Evolutionary conservation across 2,329 filamentous ascomycete species (phyloP).

Genomic region (Botrytis pseudocinerea): DNA sequence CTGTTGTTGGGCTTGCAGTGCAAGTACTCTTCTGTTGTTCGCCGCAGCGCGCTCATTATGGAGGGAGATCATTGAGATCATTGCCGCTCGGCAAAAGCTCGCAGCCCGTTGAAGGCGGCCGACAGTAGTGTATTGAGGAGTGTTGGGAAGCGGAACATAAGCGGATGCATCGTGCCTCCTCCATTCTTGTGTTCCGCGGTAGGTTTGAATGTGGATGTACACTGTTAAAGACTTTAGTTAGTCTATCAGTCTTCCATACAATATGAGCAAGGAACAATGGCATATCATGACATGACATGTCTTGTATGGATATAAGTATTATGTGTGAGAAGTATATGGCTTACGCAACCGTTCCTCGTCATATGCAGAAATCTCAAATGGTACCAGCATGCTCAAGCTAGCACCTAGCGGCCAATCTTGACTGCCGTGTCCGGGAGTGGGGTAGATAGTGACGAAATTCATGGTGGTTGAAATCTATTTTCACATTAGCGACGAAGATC

Average conservation of each 20-base stretch:
- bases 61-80: background rate
- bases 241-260: background rate
- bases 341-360: background rate
- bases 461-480: background rate
- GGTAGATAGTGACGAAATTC: background rate
- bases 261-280: background rate
- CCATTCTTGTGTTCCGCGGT: background rate
- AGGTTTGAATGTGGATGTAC: accelerated
- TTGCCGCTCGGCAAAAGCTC: background rate
- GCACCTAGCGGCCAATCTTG: accelerated
- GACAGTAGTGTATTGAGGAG: background rate
- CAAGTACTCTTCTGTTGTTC: background rate
- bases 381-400: background rate
- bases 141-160: background rate
- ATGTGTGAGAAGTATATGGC: background rate
- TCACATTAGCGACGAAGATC: background rate
- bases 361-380: background rate
- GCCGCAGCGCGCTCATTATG: background rate
- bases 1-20: background rate
- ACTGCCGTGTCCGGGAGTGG: accelerated
- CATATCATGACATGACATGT: background rate
- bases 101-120: accelerated
- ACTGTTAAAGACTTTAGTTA: background rate
- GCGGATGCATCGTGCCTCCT: background rate
- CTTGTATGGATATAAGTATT: background rate